Percentiles rank a stretch among this genome's conserved stretches.
Evolutionary conservation across 106 monocot species (phyloP).

Genomic region (Apostasia shenzhenica): DNA sequence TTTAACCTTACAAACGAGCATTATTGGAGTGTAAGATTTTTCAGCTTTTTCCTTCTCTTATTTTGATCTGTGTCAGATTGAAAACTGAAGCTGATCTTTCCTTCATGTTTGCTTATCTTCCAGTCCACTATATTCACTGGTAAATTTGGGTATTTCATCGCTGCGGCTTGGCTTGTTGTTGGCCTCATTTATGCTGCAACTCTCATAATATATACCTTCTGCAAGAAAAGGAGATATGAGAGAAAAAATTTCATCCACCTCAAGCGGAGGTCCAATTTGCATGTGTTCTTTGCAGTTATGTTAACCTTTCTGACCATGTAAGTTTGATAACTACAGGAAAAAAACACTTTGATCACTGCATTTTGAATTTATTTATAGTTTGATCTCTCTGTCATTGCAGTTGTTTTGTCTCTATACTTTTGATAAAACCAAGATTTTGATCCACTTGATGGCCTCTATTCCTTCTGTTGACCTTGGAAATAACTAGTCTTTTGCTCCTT

Average conservation of each 20-base stretch:
- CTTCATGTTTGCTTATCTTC: conserved; percentile 10
- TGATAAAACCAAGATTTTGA: no score
- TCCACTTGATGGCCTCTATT: no score
- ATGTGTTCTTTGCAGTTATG: conserved; percentile 21
- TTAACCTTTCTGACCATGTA: conserved; percentile 63
- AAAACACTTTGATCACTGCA: no score
- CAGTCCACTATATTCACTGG: conserved; percentile 86
- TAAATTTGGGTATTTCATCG: conserved; percentile 70
- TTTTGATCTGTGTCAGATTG: neutral
- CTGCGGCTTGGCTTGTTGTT: conserved; percentile 46
- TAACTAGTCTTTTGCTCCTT: no score
- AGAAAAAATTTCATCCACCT: conserved; percentile 15
- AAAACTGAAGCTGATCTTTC: neutral
- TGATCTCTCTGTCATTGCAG: no score
- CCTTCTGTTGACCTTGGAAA: no score
- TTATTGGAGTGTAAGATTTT: conserved; percentile 89
- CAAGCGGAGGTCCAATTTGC: conserved; percentile 22
- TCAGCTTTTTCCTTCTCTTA: neutral
- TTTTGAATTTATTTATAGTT: no score
- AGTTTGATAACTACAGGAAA: conserved; percentile 11
- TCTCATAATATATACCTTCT: conserved; percentile 15
- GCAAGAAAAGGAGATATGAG: conserved; percentile 12
- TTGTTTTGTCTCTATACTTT: no score
- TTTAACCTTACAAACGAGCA: conserved; percentile 87
- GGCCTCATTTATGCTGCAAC: conserved; percentile 33